A percentile compares a stretch with the other conserved stretches of the same genome.
Conservation (phyloP, 352 stramenopile genomes). For the Globisporangium canariense region DNA sequence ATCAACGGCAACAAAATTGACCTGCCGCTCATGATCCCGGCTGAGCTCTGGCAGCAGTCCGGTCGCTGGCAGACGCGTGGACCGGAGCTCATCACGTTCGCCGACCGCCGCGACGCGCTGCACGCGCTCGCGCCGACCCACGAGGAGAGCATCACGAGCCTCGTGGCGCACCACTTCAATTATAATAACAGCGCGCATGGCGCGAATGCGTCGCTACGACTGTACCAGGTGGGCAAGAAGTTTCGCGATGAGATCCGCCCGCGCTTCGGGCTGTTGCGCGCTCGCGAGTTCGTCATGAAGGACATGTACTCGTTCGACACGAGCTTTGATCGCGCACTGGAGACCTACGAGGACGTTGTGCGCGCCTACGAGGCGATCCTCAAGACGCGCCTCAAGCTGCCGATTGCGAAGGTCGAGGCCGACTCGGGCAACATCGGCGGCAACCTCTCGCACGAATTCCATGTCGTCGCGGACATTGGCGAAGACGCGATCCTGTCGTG, state of each 20-base stretch:
- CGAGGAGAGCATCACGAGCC: slow-evolving; percentile 81
- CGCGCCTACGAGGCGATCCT: slow-evolving; percentile 79
- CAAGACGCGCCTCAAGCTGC: slow-evolving; percentile 52
- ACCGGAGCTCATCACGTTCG: slow-evolving; percentile 79
- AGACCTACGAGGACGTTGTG: slow-evolving; percentile 81
- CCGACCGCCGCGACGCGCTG: slow-evolving; percentile 65
- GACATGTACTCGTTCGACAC: slow-evolving; percentile 90
- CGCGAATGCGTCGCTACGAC: slow-evolving; percentile 44
- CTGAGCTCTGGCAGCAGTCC: slow-evolving; percentile 79
- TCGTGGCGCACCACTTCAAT: slow-evolving; percentile 67
- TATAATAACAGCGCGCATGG: slow-evolving; percentile 24
- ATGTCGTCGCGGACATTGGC: slow-evolving; percentile 77
- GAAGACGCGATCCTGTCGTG: slow-evolving; percentile 85
- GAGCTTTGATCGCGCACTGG: slow-evolving; percentile 47
- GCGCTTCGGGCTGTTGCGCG: slow-evolving; percentile 77
- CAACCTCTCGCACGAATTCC: slow-evolving; percentile 88
- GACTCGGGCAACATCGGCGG: slow-evolving; percentile 88
- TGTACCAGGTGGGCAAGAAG: slow-evolving; percentile 89
- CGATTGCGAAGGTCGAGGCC: slow-evolving; percentile 77
- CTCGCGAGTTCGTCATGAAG: slow-evolving; percentile 90
- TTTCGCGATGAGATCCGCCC: slow-evolving; percentile 88
- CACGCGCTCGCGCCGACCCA: slow-evolving; percentile 79
- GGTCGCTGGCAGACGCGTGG: slow-evolving; percentile 81
- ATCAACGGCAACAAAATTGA: slow-evolving; percentile 85
- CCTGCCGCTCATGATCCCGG: slow-evolving; percentile 68